phyloP scores from a whole-genome alignment of 2,329 filamentous ascomycete species.

The Botrytis squamosa region DNA sequence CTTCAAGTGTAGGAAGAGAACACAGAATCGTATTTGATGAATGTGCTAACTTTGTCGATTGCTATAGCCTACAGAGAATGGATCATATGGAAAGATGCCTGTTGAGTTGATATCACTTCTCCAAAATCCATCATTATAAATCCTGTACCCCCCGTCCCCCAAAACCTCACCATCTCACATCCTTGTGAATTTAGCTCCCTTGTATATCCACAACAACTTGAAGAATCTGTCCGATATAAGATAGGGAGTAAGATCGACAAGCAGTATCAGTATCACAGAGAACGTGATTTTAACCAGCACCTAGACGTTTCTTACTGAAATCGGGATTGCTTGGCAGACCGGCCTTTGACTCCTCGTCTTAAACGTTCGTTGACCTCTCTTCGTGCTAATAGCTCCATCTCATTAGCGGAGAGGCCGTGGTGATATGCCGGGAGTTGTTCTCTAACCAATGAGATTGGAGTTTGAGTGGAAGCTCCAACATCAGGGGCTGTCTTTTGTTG shows the following conservation, averaged over 20 bases:
- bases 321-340: background rate
- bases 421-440: background rate
- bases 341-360: background rate
- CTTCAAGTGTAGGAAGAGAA: background rate
- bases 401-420: background rate
- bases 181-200: background rate
- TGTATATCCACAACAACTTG: background rate
- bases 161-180: no score
- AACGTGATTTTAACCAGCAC: background rate
- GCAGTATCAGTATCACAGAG: background rate
- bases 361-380: background rate
- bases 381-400: background rate
- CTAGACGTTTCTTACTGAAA: background rate
- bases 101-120: background rate
- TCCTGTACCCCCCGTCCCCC: background rate
- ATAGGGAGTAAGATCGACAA: background rate
- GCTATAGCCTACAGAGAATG: background rate
- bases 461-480: background rate
- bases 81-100: background rate
- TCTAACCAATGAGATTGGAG: no score
- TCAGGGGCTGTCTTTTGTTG: background rate
- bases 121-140: background rate
- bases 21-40: background rate
- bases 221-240: no score
- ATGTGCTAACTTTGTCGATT: background rate